Base-by-base conservation (phyloP, 2,329 filamentous ascomycete species). In the Bipolaris sorokiniana region DNA sequence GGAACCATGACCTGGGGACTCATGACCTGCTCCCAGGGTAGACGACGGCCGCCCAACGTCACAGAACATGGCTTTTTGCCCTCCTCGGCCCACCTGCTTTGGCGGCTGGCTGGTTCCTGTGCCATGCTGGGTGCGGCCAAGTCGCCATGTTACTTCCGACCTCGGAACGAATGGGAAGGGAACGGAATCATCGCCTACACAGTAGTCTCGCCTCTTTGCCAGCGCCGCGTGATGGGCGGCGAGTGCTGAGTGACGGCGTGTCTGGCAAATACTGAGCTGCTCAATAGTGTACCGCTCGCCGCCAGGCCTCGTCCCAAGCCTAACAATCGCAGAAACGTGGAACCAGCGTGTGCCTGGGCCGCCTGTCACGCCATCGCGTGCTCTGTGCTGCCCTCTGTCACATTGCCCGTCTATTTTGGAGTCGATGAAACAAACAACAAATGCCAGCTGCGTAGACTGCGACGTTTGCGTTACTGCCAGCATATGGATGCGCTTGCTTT, bases 151-250 rank as follows among this genome's bases (percentile, higher is more conserved):
- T 31, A 50, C 60, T 65, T 58, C 63, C 64, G 61, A 63, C 41
- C 53, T 63, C 61, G 61, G 64, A 65, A 63, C 56, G 42, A 53
- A 45, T 48, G 46, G 41, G 54, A 56, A 52, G n/a, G 33, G 55
- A 48, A 58, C 48, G 51, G 56, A 54, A 55, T 34, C 31, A 40
- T 41, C 38, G 38, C 38, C 38, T 41, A 26, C 23, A 26, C 23
- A 26, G 6, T 26, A 20, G 18, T 26, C 15, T 26, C 15, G 34
- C 34, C 34, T 37, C 15, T 7, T 16, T 16, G 34, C 13, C 38
- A 37, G 51, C 51, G 38, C 36, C 51, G 51, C 59, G 51, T 62
- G 56, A 62, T 54, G 42, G 23, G 26, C 10, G 42, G 31, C 42
- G 26, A 26, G 57, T 36, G 22, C 41, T 23, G 20, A 51, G 37